A percentile compares a stretch with the other conserved stretches of the same genome.
Evolutionary conservation across 192 early-diverging fungal species (phyloP).

Genomic region (Diversispora epigaea): DNA sequence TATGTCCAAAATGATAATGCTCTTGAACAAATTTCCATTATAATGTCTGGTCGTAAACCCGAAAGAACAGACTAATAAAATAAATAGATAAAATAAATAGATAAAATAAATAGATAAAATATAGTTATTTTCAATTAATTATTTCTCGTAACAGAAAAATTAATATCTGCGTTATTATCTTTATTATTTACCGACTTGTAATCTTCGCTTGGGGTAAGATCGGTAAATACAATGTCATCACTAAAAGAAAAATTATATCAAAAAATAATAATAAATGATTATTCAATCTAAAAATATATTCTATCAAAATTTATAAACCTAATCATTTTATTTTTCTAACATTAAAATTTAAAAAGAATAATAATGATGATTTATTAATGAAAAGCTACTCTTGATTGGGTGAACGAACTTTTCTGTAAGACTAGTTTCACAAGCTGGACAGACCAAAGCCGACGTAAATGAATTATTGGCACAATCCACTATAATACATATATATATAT

Average conservation of each 20-base stretch:
- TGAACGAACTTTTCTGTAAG: slow-evolving; percentile 49
- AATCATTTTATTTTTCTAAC: no score
- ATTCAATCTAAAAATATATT: not conserved
- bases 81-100: not conserved
- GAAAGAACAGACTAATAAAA: slow-evolving; percentile 60
- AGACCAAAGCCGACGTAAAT: slow-evolving; percentile 52
- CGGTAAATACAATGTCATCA: slow-evolving; percentile 56
- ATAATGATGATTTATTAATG: no score
- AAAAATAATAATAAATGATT: not conserved
- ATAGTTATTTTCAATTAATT: no score
- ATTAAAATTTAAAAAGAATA: no score
- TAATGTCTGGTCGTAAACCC: slow-evolving; percentile 59
- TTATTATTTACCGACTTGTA: slow-evolving; percentile 56
- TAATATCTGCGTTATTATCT: not conserved
- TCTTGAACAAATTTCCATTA: slow-evolving; percentile 66
- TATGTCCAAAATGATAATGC: slow-evolving; percentile 67
- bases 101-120: not conserved
- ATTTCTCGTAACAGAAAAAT: not conserved
- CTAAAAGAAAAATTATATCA: slow-evolving; percentile 27
- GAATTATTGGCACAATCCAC: slow-evolving; percentile 53
- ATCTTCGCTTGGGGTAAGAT: slow-evolving; percentile 60
- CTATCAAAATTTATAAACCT: no score
- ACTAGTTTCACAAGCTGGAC: slow-evolving; percentile 63
- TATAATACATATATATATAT: not conserved
- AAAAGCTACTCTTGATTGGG: no score